Percentiles rank a stretch among this genome's conserved stretches.
phyloP scores from a whole-genome alignment of 2,329 filamentous ascomycete genomes.

The Pseudopyricularia cyperi region DNA sequence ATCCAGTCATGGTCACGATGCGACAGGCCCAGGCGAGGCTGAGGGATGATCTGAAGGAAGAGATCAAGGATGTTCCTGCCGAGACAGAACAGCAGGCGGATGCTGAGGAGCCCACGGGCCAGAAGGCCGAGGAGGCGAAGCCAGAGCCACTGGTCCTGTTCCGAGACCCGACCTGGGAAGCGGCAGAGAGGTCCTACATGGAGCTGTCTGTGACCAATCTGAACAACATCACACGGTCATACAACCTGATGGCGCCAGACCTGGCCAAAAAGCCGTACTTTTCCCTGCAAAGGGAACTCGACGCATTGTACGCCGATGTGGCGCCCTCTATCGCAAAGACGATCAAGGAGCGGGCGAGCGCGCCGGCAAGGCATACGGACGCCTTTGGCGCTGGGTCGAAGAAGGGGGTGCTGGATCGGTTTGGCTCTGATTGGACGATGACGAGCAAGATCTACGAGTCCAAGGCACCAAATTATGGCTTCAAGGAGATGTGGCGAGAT shows the following conservation, averaged over 20 bases:
- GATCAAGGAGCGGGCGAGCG: constrained; percentile 55
- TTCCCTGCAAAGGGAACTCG: constrained; percentile 68
- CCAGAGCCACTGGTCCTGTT: constrained; percentile 39
- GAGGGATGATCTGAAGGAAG: constrained; percentile 1
- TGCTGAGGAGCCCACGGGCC: not conserved
- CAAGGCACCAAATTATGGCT: constrained; percentile 63
- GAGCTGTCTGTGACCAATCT: constrained; percentile 63
- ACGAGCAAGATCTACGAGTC: constrained; percentile 61
- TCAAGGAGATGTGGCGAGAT: constrained; percentile 83
- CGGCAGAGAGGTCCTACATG: constrained; percentile 61
- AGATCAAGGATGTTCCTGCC: not conserved
- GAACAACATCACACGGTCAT: constrained; percentile 69
- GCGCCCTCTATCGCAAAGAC: constrained; percentile 61
- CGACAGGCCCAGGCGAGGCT: constrained; percentile 18
- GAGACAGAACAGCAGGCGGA: not conserved
- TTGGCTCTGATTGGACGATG: constrained; percentile 37
- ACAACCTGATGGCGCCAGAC: constrained; percentile 89
- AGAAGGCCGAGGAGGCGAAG: not conserved
- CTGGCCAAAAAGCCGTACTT: constrained; percentile 91
- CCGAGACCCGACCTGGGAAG: constrained; percentile 66
- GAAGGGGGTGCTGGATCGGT: constrained; percentile 46
- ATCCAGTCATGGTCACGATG: constrained; percentile 33
- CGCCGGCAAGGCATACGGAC: constrained; percentile 25
- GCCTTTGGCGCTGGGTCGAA: constrained; percentile 24
- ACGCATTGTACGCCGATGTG: constrained; percentile 71